phyloP scores from a whole-genome alignment of 202 grass and related monocot genomes.

The Cymbopogon flexuosus region DNA sequence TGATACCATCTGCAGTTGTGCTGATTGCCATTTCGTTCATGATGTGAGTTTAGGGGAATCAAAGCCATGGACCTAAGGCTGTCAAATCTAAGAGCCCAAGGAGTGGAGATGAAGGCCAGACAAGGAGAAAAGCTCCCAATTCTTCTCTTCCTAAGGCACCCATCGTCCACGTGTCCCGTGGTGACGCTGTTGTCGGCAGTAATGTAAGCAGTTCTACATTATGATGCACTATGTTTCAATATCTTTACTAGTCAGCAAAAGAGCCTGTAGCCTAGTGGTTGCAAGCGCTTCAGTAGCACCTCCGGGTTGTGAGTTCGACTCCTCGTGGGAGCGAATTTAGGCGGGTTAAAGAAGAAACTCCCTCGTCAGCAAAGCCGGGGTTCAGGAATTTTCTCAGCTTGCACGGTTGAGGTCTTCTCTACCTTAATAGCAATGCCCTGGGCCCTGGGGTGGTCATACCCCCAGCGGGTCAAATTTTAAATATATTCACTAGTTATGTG shows the following conservation, averaged over 20 bases:
- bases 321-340: not conserved
- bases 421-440: not conserved
- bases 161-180: constrained; percentile 5
- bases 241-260: not conserved
- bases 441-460: not conserved
- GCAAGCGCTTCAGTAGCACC: not conserved
- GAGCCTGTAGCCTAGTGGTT: not conserved
- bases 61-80: constrained; percentile 38
- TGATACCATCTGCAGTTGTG: not conserved
- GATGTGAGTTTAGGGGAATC: constrained; percentile 29
- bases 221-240: not conserved
- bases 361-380: not conserved
- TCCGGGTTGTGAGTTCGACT: not conserved
- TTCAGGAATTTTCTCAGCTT: not conserved
- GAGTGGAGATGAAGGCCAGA: constrained; percentile 36
- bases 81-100: constrained; percentile 38
- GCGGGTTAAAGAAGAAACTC: not conserved
- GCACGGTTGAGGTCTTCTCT: not conserved
- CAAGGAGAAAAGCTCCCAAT: constrained; percentile 25
- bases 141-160: constrained; percentile 34
- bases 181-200: not conserved
- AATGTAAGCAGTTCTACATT: constrained; percentile 27
- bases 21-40: not conserved
- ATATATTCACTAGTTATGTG: not conserved
- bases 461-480: not conserved